Conservation (phyloP, 2,329 filamentous ascomycete species). For the Fusarium veterinarium region DNA sequence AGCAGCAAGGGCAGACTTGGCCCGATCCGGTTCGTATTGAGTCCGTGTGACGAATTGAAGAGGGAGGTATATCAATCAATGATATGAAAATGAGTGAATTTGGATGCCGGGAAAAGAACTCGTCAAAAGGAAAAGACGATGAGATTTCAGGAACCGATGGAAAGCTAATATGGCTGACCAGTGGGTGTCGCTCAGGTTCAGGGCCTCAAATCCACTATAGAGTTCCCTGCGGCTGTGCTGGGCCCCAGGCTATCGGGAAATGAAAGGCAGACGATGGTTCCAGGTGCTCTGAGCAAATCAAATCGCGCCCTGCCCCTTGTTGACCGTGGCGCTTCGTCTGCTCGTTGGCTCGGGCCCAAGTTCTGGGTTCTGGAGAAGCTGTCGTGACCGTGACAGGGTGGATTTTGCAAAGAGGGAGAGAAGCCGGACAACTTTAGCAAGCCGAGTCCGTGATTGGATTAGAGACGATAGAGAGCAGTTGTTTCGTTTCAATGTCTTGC, state of each 20-base stretch:
- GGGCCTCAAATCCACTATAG: conserved; percentile 7
- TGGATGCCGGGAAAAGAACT: conserved; percentile 2
- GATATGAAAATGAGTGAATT: conserved; percentile 3
- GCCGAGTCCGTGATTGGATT: conserved; percentile 32
- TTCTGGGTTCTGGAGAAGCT: conserved; percentile 7
- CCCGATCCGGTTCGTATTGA: conserved; percentile 7
- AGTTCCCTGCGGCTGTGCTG: neutral
- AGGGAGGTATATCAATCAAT: conserved; percentile 23
- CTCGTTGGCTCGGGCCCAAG: conserved; percentile 29
- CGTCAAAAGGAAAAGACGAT: conserved; percentile 2
- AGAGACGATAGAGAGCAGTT: neutral
- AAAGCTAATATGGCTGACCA: neutral
- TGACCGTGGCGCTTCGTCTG: conserved; percentile 27
- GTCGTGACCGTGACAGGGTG: conserved; percentile 25
- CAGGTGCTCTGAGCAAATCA: conserved; percentile 22
- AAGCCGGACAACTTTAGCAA: conserved; percentile 14
- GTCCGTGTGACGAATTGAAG: conserved; percentile 8
- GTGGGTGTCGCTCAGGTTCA: conserved; percentile 4
- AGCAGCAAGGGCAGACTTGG: conserved; percentile 37
- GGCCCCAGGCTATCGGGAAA: conserved; percentile 32
- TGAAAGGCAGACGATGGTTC: conserved; percentile 37
- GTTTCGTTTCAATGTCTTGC: conserved; percentile 39
- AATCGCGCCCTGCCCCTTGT: conserved; percentile 5
- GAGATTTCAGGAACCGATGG: conserved; percentile 6
- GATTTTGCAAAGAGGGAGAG: conserved; percentile 7